Evolutionary conservation across 2,329 filamentous ascomycete species (phyloP).

Genomic region (Trichoderma gracile): DNA sequence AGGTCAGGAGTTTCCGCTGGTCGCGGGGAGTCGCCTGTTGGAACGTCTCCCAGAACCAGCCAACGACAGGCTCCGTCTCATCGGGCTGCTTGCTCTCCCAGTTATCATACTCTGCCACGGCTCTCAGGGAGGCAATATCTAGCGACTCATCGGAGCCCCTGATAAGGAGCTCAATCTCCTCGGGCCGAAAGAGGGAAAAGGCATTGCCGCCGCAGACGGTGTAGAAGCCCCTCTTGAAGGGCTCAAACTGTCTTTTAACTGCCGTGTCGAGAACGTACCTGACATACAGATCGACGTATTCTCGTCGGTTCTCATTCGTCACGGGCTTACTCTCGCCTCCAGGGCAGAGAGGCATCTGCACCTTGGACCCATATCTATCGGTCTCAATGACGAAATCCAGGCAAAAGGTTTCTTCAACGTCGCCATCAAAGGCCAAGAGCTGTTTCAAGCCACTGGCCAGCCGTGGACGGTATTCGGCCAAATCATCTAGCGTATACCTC

Average conservation of each 20-base stretch:
- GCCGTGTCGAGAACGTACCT: conserved; percentile 76
- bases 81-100: conserved; percentile 64
- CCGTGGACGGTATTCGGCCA: conserved; percentile 76
- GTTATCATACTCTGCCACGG: conserved; percentile 78
- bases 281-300: conserved; percentile 85
- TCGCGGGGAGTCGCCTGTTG: conserved; percentile 62
- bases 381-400: conserved; percentile 78
- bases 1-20: conserved; percentile 77
- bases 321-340: conserved; percentile 74
- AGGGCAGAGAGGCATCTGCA: conserved; percentile 69
- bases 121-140: conserved; percentile 73
- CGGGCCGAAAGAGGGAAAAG: conserved; percentile 80
- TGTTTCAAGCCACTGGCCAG: conserved; percentile 74
- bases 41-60: conserved; percentile 90
- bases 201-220: conserved; percentile 89
- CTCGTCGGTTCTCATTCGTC: conserved; percentile 78
- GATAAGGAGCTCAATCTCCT: conserved; percentile 87
- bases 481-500: conserved; percentile 75
- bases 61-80: conserved; percentile 65
- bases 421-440: conserved; percentile 78
- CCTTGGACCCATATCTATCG: conserved; percentile 71
- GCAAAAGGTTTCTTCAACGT: conserved; percentile 78
- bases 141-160: conserved; percentile 81
- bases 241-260: conserved; percentile 81
- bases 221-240: conserved; percentile 92